Evolutionary conservation across 75 land plant species (phyloP), one percentile per base, ranked within the genome.

Genomic region (Picea glauca): DNA sequence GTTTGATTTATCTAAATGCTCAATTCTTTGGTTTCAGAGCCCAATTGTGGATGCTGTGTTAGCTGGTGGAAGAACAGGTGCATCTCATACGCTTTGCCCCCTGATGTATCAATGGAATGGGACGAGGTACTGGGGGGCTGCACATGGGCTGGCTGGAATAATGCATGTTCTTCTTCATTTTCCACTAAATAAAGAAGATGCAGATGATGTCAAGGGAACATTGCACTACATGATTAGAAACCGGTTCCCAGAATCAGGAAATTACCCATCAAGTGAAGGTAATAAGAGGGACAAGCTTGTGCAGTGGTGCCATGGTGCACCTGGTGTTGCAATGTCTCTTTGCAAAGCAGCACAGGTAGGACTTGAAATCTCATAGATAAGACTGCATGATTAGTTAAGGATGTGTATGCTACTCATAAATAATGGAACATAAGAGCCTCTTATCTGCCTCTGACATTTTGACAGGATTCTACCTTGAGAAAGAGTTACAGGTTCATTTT

Each of bases 141-240:
- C 95, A n/a, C 91, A 94, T 83, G 98, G 98, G 3, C 83, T 94
- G 14, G 93, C 95, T 13, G 96, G 96, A 26, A 89, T 94, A 76
- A 70, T 94, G 80, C 93, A 94, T 40, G 87, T 88, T 15, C 80
- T 94, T 18, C 78, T 94, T 59, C 93, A 94, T 78, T 92, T 88
- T 68, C 85, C 88, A 7, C 79, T 94, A 2, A 63, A 62, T 35
- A 70, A 67, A 77, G 84, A 77, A 3, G 95, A 90, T 65, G 23
- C 58, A 6, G 80, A 80, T n/a, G 95, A 89, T 80, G 91, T 94
- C 17, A 90, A 89, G 80, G 88, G 81, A 8, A 86, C 90, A n/a
- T 81, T 94, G 33, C 82, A 74, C 43, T 94, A 92, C 80, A 92
- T 94, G 95, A 83, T 90, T 58, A 76, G 80, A 15, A 85, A 88